These are phyloP conservation scores for Lasiodiplodia sp. DNA, from an alignment of 2,329 filamentous ascomycete species.

Conservation along the genomic window DNA sequence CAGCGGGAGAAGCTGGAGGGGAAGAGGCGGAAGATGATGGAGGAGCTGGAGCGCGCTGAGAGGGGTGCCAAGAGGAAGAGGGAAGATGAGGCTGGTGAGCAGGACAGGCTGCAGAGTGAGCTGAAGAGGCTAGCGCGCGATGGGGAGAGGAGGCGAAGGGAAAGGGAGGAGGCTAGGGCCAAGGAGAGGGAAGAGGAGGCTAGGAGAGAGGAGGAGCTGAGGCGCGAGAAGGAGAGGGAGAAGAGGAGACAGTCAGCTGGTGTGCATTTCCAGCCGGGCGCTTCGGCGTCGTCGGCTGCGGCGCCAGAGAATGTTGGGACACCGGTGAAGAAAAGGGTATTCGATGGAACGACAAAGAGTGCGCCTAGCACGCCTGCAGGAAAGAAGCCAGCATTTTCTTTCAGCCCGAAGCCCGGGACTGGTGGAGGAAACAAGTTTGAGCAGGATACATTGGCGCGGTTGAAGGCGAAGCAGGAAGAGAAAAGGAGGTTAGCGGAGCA, in stretches of 20 bases:
- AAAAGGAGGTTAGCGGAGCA: conserved; percentile 54
- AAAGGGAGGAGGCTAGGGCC: conserved; percentile 23
- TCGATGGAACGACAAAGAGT: conserved; percentile 14
- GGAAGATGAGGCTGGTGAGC: conserved; percentile 53
- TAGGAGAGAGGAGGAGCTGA: conserved; percentile 50
- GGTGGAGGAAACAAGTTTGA: conserved; percentile 40
- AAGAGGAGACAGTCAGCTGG: conserved; percentile 59
- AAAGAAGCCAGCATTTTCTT: conserved; percentile 50
- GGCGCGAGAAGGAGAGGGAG: conserved; percentile 54
- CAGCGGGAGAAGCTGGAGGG: conserved; percentile 78
- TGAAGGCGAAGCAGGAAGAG: conserved; percentile 51
- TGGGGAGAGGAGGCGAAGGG: conserved; percentile 26
- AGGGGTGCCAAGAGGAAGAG: conserved; percentile 58
- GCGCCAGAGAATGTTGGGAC: conserved; percentile 1
- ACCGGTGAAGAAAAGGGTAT: conserved; percentile 32
- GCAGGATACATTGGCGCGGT: conserved; percentile 54
- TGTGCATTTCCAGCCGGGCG: conserved; percentile 33
- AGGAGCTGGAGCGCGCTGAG: conserved; percentile 84
- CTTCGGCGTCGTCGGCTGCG: conserved; percentile 8
- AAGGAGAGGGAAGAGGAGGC: conserved; percentile 56
- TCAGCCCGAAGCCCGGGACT: conserved; percentile 43
- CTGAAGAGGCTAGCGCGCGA: conserved; percentile 34
- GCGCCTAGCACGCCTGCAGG: conserved; percentile 43
- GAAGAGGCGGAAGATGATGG: conserved; percentile 77
- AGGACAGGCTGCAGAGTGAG: conserved; percentile 61